These are phyloP conservation scores for Pythium utonaiense DNA, from an alignment of 352 stramenopile species.

Conservation along the genomic window DNA sequence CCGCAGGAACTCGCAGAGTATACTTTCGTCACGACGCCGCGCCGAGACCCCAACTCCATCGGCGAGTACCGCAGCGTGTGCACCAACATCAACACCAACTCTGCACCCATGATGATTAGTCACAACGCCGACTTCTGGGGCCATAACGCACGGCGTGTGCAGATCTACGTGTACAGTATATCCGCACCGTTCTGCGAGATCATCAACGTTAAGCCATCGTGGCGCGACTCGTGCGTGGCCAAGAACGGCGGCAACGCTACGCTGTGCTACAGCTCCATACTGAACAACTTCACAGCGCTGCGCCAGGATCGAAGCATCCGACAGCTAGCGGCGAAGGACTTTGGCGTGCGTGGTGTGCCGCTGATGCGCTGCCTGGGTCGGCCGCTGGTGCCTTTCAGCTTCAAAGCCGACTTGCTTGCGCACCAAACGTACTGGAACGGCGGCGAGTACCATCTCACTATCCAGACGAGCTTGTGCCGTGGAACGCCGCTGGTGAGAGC, in stretches of 20 bases:
- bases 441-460: constrained; percentile 35
- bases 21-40: constrained; percentile 22
- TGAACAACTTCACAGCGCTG: constrained; percentile 42
- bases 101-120: constrained; percentile 23
- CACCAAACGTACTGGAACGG: constrained; percentile 50
- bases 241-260: constrained; percentile 28
- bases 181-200: constrained; percentile 26
- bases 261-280: constrained; percentile 40
- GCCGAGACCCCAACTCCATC: constrained; percentile 15
- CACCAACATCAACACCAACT: constrained; percentile 19
- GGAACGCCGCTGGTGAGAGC: constrained; percentile 34
- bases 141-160: constrained; percentile 20
- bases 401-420: constrained; percentile 54
- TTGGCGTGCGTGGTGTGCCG: constrained; percentile 34
- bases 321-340: constrained; percentile 31
- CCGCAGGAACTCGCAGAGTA: constrained; percentile 24
- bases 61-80: constrained; percentile 25
- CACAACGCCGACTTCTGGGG: constrained; percentile 34
- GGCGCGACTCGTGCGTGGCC: constrained; percentile 29
- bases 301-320: constrained; percentile 30
- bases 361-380: constrained; percentile 51
- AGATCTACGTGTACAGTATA: constrained; percentile 33
- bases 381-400: constrained; percentile 33
- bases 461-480: constrained; percentile 51
- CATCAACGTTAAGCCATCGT: constrained; percentile 7